Evolutionary conservation across 106 monocot genomes (phyloP), one percentile per base, ranked within the genome.

Genomic region (Xerophyta viscosa): DNA sequence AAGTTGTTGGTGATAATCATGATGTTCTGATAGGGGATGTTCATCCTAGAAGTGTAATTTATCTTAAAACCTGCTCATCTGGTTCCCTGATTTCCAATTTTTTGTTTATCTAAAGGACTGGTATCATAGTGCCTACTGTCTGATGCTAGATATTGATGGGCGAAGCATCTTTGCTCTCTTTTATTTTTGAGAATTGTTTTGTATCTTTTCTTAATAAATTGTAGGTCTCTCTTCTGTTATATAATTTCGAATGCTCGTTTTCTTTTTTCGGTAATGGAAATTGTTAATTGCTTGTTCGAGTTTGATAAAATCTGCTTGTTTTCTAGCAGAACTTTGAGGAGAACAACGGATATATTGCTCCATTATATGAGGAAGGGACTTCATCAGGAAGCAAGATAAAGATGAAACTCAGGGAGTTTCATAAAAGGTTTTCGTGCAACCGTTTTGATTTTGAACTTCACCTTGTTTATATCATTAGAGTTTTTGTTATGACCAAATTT

Each of bases 321-420:
- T 23, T 37, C 21, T 14, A 9, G 20, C 55, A 94, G 88, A 84
- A 48, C 29, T 94, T 76, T 44, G 88, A 84, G 14, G 81, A 59
- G 12, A 73, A 76, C 29, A 74, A 78, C 61, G 76, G 76, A 39
- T 86, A 86, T 46, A 58, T 86, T 23, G 69, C 76, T 30, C 88
- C 84, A 29, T 53, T 66, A 33, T 88, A 63, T 47, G 79, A 86
- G 5, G 96, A 86, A 48, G 96, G 81, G 19, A 52, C 68, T 56
- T 88, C 94, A 27, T 84, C 94, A 37, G 70, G 85, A 27, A 85
- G 73, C 68, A 79, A 64, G 46, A 59, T 98, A 10, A 98, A 74
- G 68, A 77, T 82, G 71, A 98, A 62, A 67, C 77, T 98, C n/a
- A 82, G 82, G 61, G 85, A 98, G 52, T 66, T 98, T 36, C 76